These are phyloP conservation scores for Aspergillus pseudoterreus DNA, from an alignment of 2,329 filamentous ascomycete species.

Conservation along the genomic window DNA sequence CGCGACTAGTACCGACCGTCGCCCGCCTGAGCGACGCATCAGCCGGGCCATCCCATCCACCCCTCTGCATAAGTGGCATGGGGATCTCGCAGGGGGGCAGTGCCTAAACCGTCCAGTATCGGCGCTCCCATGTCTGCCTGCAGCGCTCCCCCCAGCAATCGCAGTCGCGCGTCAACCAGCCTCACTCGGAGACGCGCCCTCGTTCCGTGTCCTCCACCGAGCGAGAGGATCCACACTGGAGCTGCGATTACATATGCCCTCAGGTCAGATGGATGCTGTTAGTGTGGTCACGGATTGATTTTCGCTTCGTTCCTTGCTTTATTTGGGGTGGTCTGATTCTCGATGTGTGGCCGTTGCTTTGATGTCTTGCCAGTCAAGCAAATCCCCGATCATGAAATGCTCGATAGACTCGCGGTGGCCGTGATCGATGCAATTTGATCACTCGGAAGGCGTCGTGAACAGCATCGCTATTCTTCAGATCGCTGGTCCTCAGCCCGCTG, in stretches of 20 bases:
- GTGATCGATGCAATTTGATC: no score
- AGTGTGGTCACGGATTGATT: background rate
- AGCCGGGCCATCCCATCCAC: constrained; percentile 5
- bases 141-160: constrained; percentile 8
- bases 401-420: no score
- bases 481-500: background rate
- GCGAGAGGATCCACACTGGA: constrained; percentile 3
- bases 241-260: background rate
- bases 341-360: no score
- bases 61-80: constrained; percentile 16
- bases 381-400: no score
- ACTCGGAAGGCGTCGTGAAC: no score
- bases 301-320: background rate
- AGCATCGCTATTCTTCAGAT: background rate
- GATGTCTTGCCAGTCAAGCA: no score
- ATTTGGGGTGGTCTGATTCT: background rate
- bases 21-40: background rate
- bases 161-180: constrained; percentile 17
- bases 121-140: constrained; percentile 16
- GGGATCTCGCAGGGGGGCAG: constrained; percentile 2
- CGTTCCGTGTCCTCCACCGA: constrained; percentile 15
- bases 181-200: constrained; percentile 23
- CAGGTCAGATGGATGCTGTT: background rate
- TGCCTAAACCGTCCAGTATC: background rate
- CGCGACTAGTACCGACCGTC: background rate